A percentile compares a stretch with the other conserved stretches of the same genome.
These are phyloP conservation scores for Phaffia tasmanica DNA, from an alignment of 768 basidiomycete genomes.

Conservation along the genomic window DNA sequence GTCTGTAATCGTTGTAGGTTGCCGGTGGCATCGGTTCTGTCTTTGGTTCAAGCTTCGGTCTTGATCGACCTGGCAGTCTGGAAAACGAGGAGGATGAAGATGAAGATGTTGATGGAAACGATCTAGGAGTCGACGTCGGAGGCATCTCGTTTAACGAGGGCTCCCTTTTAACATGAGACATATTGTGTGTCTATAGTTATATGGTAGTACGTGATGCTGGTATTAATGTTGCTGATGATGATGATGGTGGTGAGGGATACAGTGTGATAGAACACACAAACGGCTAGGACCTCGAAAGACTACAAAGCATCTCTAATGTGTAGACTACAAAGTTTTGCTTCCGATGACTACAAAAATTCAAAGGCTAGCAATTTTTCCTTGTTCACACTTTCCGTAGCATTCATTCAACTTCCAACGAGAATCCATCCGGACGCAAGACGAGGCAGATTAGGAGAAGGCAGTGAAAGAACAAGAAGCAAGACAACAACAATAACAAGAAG, in stretches of 20 bases:
- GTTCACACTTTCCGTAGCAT: not conserved
- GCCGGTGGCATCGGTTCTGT: not conserved
- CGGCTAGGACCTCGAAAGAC: not conserved
- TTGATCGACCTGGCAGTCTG: too few relatives aligned
- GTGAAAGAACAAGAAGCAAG: constrained; percentile 1
- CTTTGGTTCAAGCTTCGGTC: constrained; percentile 1
- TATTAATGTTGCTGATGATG: too few relatives aligned
- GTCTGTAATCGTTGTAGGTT: constrained; percentile 18
- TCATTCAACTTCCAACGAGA: too few relatives aligned
- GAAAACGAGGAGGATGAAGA: not conserved
- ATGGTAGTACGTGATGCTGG: not conserved
- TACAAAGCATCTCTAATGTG: not conserved
- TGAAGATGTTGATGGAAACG: not conserved
- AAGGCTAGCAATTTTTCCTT: not conserved
- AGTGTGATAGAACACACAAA: too few relatives aligned
- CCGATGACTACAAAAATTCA: not conserved
- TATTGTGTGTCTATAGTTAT: not conserved
- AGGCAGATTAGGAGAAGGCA: not conserved
- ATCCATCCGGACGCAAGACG: too few relatives aligned
- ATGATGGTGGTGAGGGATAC: too few relatives aligned
- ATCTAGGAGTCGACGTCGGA: not conserved
- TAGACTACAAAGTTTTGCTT: not conserved
- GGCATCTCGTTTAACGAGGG: constrained; percentile 5
- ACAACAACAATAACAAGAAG: not conserved
- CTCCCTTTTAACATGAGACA: constrained; percentile 8